Evolutionary conservation across 768 basidiomycete genomes (phyloP).

Genomic region (Cantharellus cinnabarinus): DNA sequence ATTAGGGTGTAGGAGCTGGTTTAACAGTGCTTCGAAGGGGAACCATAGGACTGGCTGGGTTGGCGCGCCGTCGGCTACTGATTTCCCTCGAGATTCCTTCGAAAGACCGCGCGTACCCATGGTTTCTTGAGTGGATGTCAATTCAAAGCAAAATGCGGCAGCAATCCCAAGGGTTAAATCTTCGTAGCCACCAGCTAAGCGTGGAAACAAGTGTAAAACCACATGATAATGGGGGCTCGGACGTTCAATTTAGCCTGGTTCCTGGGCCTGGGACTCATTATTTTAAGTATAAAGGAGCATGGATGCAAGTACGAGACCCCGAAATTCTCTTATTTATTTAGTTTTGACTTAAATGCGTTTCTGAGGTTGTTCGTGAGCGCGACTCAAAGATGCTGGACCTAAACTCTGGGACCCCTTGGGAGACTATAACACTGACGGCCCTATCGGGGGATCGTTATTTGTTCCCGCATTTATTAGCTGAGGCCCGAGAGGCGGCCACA

Average conservation of each 20-base stretch:
- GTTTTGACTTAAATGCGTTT: not conserved
- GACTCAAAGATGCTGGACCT: conserved; percentile 83
- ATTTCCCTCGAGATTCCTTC: conserved; percentile 93
- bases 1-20: conserved; percentile 76
- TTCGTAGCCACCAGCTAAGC: conserved; percentile 77
- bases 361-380: conserved; percentile 80
- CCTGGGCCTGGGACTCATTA: conserved; percentile 91
- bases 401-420: conserved; percentile 88
- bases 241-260: conserved; percentile 79
- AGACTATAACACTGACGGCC: conserved; percentile 85
- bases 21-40: conserved; percentile 56
- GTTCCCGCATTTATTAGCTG: conserved; percentile 60
- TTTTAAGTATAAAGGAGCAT: conserved; percentile 73
- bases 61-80: conserved; percentile 74
- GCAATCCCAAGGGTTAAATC: conserved; percentile 3
- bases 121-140: conserved; percentile 96
- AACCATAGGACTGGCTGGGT: conserved; percentile 41
- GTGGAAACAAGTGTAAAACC: conserved; percentile 79
- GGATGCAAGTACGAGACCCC: conserved; percentile 62
- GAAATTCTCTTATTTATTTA: conserved; percentile 4
- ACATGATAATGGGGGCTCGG: conserved; percentile 79
- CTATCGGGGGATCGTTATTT: conserved; percentile 68
- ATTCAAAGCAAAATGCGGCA: conserved; percentile 23
- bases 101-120: conserved; percentile 84
- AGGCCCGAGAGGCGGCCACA: conserved; percentile 81